Evolutionary conservation across 2,329 filamentous ascomycete species (phyloP), one percentile per base, ranked within the genome.

Genomic region (Cladosporium sp.): DNA sequence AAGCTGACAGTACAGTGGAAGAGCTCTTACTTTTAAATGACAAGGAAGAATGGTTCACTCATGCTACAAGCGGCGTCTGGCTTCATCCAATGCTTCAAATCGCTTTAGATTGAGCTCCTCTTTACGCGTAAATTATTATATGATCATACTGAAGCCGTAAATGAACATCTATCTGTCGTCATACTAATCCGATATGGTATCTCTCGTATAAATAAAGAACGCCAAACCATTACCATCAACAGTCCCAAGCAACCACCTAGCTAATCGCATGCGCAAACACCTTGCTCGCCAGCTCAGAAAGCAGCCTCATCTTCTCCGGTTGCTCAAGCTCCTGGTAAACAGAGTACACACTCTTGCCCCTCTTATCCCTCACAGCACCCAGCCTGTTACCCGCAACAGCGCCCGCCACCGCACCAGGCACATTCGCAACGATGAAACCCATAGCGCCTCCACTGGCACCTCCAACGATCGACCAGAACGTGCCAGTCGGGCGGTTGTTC

Each of bases 401-500:
- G 2, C 95, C 95, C 0, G 94, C 94, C 44, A 98, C 78, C 73
- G 94, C 85, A 0, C 95, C 95, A 0, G 94, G 91, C 58, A 97
- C 87, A 76, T 98, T 98, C 31, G 90, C 95, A 29, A 98, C 86
- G 71, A 99, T 99, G 78, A 98, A 98, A 0, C 95, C 95, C 77
- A 99, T 85, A 2, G 92, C 91, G 14, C 90, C 94, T 35, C 95
- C 95, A 74, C 92, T 95, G 49, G 94, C 78, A 1, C 92, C 93
- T 3, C 95, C 95, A 0, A 97, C 76, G 69, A 97, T 78, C 65
- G 88, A 85, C 94, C 95, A 99, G 78, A 99, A 96, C 71, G 88
- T 88, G 68, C 86, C 84, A 2, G 88, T 94, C 0, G 85, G 86
- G 18, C 75, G 72, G 57, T 84, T 85, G 21, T 85, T 84, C 5